phyloP scores from a whole-genome alignment of 345 rosid species.

The Gossypium arboreum region DNA sequence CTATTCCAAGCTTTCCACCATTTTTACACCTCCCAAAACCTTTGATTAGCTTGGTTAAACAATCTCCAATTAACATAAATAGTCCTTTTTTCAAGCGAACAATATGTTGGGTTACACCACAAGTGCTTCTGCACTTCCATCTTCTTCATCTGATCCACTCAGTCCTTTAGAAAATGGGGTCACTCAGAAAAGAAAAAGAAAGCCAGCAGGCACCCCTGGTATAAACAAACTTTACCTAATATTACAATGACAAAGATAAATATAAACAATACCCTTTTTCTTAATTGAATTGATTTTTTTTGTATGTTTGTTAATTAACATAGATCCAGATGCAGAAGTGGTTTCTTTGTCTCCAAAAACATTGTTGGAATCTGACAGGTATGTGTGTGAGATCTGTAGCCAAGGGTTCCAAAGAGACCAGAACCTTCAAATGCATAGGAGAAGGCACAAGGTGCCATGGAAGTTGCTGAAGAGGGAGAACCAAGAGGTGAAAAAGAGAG shows the following conservation, averaged over 20 bases:
- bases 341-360: conserved; percentile 73
- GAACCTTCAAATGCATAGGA: conserved; percentile 84
- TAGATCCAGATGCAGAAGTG: conserved; percentile 93
- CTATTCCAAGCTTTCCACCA: conserved; percentile 1
- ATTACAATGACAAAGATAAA: not conserved
- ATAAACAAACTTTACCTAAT: not conserved
- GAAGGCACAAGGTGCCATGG: conserved; percentile 89
- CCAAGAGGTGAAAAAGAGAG: conserved; percentile 63
- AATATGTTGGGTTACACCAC: conserved; percentile 34
- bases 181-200: conserved; percentile 66
- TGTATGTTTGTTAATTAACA: not conserved
- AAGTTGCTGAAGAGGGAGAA: conserved; percentile 72
- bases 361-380: conserved; percentile 70
- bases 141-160: conserved; percentile 52
- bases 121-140: conserved; percentile 28
- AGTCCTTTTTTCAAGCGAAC: not conserved
- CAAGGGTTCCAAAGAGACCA: conserved; percentile 90
- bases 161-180: conserved; percentile 49
- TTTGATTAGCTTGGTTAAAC: conserved; percentile 14
- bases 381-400: conserved; percentile 87
- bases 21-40: conserved; percentile 18
- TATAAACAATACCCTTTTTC: not conserved
- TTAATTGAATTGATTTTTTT: not conserved
- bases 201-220: conserved; percentile 92
- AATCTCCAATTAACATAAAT: not conserved